Base-by-base conservation (phyloP, 495 filamentous ascomycete species). In the Daldinia concentrica region DNA sequence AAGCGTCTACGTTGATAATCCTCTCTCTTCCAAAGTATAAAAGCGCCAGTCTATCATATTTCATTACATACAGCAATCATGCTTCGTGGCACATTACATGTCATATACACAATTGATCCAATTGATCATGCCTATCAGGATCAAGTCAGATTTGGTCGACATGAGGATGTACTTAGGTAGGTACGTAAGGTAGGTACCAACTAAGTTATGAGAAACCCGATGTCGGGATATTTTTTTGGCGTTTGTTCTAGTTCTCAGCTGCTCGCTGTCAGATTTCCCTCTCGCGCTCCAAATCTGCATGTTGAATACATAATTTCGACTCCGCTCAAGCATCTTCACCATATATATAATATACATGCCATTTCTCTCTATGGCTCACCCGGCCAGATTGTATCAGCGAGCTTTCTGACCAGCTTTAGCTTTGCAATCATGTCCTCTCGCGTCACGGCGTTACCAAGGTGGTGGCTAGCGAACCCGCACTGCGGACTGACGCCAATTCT, bases 381-480 rank as follows among this genome's bases (percentile, higher is more conserved):
- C 8, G 88, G 87, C 89, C 88, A 91, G 71, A 90, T 85, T 54
- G 84, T 83, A 69, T 90, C 79, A 26, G 89, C 88, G 67, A 91
- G 82, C 34, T 86, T 82, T 64, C 87, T 84, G 24, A 91, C 88
- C 41, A 91, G 69, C 76, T 83, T 81, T 65, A 91, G 76, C 77
- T 91, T 91, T 43, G 82, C 83, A 41, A 90, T 82, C 90, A 91
- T 92, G 55, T 88, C 88, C 1, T 88, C 79, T 56, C 79, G 78
- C 57, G 83, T 84, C 62, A 91, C 82, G 27, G 82, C 80, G 62
- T 90, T 90, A 4, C 88, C 89, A 68, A 86, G 85, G 58, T 83
- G 81, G 71, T 90, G 87, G 54, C 86, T 88, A 17, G 88, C 89
- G 74, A 91, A 91, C 3, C 90, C 90, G 75, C 90, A 92, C 79